Evolutionary conservation across 768 basidiomycete species (phyloP), one percentile per base, ranked within the genome.

Genomic region (Galerina sulciceps): DNA sequence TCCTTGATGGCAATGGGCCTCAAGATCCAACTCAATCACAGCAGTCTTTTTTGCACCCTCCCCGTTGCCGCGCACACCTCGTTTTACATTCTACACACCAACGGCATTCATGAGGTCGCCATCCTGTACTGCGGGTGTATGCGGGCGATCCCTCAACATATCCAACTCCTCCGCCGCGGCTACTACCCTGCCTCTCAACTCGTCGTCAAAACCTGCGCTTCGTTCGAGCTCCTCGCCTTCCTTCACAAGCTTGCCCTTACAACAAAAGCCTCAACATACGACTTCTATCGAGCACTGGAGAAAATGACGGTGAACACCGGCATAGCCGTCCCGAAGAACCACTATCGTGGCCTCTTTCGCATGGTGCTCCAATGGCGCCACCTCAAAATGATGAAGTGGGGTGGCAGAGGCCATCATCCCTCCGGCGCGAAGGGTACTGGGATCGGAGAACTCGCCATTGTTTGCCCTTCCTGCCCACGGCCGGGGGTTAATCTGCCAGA

Each of bases 101-200:
- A 66, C 26, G 69, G 71, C 20, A 60, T 73, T 13, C 70, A 72
- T 43, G 31, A 59, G n/a, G 57, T 69, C 10, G 23, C 51, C 9
- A 38, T 72, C 15, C 53, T 63, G 18, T 73, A 69, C 44, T 73
- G 71, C 54, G 55, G 65, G 17, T 73, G 72, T 44, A 31, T 41
- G 15, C 53, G 38, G 1, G 58, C 56, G 1, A 26, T 58, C 15
- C 61, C 57, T 10, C 38, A 58, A n/a, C 58, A 61, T 38, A 2
- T 57, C 4, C 55, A 57, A 23, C 55, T 57, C 18, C 47, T 57
- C 1, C 55, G 44, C 9, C 40, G 45, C 43, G 26, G 62, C 3
- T 55, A 64, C 20, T 67, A 62, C 49, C 70, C 68, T 2, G 61
- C 65, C 3, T 61, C 64, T 6, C 64, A 65, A 11, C 45, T 51